Base-by-base conservation (phyloP, 2,329 filamentous ascomycete genomes). In the Keithomyces neogunnii region DNA sequence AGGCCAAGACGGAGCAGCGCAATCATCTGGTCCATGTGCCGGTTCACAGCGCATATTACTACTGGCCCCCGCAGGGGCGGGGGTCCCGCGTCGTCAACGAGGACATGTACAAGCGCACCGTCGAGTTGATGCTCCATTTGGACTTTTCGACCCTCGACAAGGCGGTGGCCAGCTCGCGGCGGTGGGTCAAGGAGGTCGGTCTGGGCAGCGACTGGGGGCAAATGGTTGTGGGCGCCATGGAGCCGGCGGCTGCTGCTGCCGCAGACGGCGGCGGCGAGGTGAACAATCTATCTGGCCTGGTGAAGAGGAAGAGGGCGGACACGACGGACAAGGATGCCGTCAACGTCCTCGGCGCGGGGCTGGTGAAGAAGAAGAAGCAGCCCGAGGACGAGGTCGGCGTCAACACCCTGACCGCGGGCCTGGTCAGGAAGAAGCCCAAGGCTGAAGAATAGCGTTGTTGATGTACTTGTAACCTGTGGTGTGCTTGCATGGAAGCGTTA, bases 141-240 rank as follows among this genome's bases (percentile, higher is more conserved):
- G 86, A 90, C 64, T 93, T 93, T 65, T 75, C 81, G 1, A 85
- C 77, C 7, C 66, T 82, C 3, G 77, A 80, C 9, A 78, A 85
- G 46, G 83, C 85, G 0, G 71, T 70, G 2, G 73, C 74, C 33
- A 89, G 86, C 60, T 88, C 87, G 2, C 70, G 67, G 48, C 80
- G 85, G 49, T 93, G 88, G 87, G 74, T 83, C 43, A 75, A 75
- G 11, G 86, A 92, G 60, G 81, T 85, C 1, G 78, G 77, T 13
- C 70, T 74, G 51, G 75, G 76, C 0, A 66, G 71, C 1, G 59
- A 64, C 26, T 85, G 80, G 81, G 77, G 78, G 0, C 62, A 74
- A 7, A 66, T 69, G 0, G 67, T 85, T 2, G 62, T 66, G 3
- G 82, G 82, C 0, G 66, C 61, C 33, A 65, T 66, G 33, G 64